Evolutionary conservation across 441 rosid genomes (phyloP).

Genomic region (Gossypium lobatum): DNA sequence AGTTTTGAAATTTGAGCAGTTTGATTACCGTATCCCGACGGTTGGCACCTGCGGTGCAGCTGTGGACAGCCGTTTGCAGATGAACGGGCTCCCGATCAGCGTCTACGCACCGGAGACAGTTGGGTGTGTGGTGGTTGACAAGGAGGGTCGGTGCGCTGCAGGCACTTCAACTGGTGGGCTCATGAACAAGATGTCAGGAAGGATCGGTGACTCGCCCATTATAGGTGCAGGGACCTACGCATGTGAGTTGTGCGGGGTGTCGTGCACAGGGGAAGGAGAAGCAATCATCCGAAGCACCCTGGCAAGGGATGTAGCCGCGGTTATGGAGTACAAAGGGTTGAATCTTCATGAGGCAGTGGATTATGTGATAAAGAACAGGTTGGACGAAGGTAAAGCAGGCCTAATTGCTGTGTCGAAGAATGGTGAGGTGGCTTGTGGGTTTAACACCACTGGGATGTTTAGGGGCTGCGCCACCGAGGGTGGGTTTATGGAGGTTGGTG

Average conservation of each 20-base stretch:
- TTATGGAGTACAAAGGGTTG: slow-evolving; percentile 89
- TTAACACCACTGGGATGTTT: slow-evolving; percentile 60
- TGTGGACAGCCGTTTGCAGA: slow-evolving; percentile 42
- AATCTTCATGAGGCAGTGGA: slow-evolving; percentile 72
- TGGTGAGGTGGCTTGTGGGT: slow-evolving; percentile 65
- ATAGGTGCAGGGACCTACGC: slow-evolving; percentile 94
- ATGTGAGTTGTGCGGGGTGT: slow-evolving; percentile 66
- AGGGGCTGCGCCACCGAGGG: slow-evolving; percentile 59
- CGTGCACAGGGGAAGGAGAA: slow-evolving; percentile 96
- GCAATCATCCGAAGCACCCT: slow-evolving; percentile 81
- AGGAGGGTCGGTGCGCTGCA: slow-evolving; percentile 79
- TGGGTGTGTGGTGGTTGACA: slow-evolving; percentile 85
- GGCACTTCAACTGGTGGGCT: slow-evolving; percentile 93
- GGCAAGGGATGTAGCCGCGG: slow-evolving; percentile 87
- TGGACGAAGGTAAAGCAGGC: slow-evolving; percentile 78
- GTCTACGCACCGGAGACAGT: slow-evolving; percentile 87
- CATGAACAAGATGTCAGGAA: slow-evolving; percentile 81
- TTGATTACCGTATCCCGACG: slow-evolving; percentile 70
- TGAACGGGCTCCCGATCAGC: slow-evolving; percentile 91
- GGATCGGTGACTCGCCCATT: slow-evolving; percentile 91
- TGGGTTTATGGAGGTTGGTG: slow-evolving; percentile 54
- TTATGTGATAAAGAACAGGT: slow-evolving; percentile 63
- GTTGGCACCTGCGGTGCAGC: slow-evolving; percentile 46
- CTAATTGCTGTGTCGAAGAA: slow-evolving; percentile 49
- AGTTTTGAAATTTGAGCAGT: slow-evolving; percentile 29